Evolutionary conservation across 495 filamentous ascomycete species (phyloP).

Genomic region (Lepidopterella palustris): DNA sequence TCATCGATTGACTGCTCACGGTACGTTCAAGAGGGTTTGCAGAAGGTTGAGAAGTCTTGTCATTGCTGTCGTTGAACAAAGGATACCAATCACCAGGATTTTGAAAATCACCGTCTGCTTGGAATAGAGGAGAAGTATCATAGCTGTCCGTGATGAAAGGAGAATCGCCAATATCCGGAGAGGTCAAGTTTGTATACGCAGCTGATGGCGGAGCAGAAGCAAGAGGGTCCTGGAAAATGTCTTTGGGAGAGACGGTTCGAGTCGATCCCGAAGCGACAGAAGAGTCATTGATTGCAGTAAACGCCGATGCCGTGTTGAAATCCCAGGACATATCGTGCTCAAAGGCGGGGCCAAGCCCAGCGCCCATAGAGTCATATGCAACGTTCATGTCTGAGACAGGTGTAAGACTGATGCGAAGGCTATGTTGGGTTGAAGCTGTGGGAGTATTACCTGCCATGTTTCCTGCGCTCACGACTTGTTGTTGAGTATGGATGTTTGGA

Average conservation of each 20-base stretch:
- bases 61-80: constrained; percentile 55
- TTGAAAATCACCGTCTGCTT: constrained; percentile 37
- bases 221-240: constrained; percentile 63
- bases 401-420: constrained; percentile 12
- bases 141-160: constrained; percentile 64
- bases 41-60: constrained; percentile 14
- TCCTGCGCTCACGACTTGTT: constrained; percentile 4
- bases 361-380: constrained; percentile 24
- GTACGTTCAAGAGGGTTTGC: constrained; percentile 21
- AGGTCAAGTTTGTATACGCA: constrained; percentile 78
- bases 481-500: constrained; percentile 24
- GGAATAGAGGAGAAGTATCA: constrained; percentile 69
- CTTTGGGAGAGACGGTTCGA: constrained; percentile 75
- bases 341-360: constrained; percentile 19
- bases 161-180: constrained; percentile 53
- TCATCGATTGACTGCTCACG: constrained; percentile 35
- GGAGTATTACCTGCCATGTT: constrained; percentile 30
- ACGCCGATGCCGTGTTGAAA: constrained; percentile 14
- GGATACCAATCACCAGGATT: constrained; percentile 51
- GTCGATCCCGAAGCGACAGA: constrained; percentile 16
- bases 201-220: constrained; percentile 75
- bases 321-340: constrained; percentile 16
- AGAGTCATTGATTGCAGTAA: constrained; percentile 34
- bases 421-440: neutral
- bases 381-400: constrained; percentile 23